Base-by-base conservation (phyloP, 768 basidiomycete species). In the Mycena maculata region DNA sequence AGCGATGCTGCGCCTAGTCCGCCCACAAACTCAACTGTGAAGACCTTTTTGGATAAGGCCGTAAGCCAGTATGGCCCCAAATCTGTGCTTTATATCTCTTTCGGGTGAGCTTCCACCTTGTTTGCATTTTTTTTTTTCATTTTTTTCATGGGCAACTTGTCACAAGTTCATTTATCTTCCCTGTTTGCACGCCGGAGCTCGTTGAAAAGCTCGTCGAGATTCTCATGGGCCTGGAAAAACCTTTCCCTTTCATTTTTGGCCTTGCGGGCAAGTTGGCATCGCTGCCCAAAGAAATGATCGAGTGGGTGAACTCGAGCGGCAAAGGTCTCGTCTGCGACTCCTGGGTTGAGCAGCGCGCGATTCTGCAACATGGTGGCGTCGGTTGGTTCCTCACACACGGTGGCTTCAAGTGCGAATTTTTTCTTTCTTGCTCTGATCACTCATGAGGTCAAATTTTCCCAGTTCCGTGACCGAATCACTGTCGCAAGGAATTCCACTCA, bases 71-170 rank as follows among this genome's bases (percentile, higher is more conserved):
- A 68, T 27, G 67, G 67, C 11, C 15, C 52, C 3, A 63, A 47
- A 13, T 68, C 61, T 20, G 67, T 57, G 25, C 61, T 68, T 20
- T 68, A 68, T 28, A 68, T 68, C 5, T 68, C 67, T 13, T 68
- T 68, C n/a, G 67, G 67, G 67, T 68, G 27, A 15, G 61, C n/a
- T 55, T 20, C n/a, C 23, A 3, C 2, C 15, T 30, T 9, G 33
- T 27, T 25, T 8, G n/a, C 1, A n/a, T n/a, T n/a, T n/a, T n/a
- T n/a, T n/a, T n/a, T 38, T 9, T 41, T 38, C 25, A 13, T 28
- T 7, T 13, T 25, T 22, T 4, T 20, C 27, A n/a, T n/a, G n/a
- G 15, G 36, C 11, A 31, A 30, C 31, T 16, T 20, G 2, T 31
- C 15, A 2, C 15, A 31, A 67, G 60, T 6, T 63, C 67, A n/a